Conservation (phyloP, 2,329 filamentous ascomycete genomes). For the Tolypocladium tropicale region DNA sequence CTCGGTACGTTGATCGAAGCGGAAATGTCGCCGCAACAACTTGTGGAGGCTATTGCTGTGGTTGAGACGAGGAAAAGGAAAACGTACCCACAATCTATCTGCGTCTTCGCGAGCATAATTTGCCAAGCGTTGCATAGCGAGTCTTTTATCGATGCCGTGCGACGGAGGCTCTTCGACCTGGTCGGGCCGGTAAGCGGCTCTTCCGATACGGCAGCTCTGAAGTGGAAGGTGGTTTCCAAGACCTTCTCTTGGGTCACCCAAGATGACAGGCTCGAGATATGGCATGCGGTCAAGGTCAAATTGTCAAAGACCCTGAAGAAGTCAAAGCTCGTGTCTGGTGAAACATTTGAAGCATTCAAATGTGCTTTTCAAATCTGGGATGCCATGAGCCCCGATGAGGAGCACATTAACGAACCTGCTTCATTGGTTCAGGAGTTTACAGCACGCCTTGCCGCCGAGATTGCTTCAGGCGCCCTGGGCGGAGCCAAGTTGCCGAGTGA, state of each 20-base stretch:
- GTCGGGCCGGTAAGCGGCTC: constrained; percentile 19
- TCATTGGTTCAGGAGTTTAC: constrained; percentile 22
- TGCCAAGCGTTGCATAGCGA: constrained; percentile 30
- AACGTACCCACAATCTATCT: constrained; percentile 19
- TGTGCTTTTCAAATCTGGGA: constrained; percentile 28
- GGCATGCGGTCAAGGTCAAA: constrained; percentile 20
- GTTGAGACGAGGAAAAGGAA: constrained; percentile 23
- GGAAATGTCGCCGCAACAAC: constrained; percentile 33
- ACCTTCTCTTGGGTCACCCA: constrained; percentile 23
- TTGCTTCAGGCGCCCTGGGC: constrained; percentile 12
- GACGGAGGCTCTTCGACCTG: constrained; percentile 26
- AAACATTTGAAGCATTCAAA: constrained; percentile 30
- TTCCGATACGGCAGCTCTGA: constrained; percentile 21
- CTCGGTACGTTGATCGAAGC: constrained; percentile 25
- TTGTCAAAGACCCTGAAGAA: constrained; percentile 22
- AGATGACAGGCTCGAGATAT: constrained; percentile 19
- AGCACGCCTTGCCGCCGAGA: constrained; percentile 19
- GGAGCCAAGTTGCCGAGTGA: constrained; percentile 10
- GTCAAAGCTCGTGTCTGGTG: constrained; percentile 18
- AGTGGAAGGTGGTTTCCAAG: constrained; percentile 28
- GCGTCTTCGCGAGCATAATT: constrained; percentile 32
- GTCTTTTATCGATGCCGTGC: constrained; percentile 30
- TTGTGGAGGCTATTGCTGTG: constrained; percentile 33
- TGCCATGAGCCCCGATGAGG: constrained; percentile 25
- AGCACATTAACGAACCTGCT: constrained; percentile 16